Evolutionary conservation across 495 filamentous ascomycete species (phyloP), one percentile per base, ranked within the genome.

Genomic region (Trichodelitschia bisporula): DNA sequence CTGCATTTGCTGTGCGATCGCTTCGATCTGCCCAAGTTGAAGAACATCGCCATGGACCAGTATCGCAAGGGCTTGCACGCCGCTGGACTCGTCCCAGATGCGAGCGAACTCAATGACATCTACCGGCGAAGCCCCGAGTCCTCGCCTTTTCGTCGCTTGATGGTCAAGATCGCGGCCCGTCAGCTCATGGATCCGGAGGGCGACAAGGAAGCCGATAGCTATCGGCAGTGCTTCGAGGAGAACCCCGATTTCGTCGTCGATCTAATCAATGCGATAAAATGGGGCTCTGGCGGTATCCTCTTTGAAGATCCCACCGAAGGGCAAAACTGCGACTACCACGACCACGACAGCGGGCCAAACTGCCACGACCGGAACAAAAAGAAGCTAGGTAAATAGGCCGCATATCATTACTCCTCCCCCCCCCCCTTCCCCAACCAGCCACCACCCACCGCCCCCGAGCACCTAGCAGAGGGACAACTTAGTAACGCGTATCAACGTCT

Each of bases 101-200:
- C 57, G 6, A 55, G 56, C 21, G 57, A 61, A 41, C 57, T 61
- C 36, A 26, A 38, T 9, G 46, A 29, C 15, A 29, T 29, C 15
- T 6, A 8, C 10, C 5, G 6, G 6, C 8, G 4, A 4, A 15
- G 8, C 15, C 21, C 21, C 6, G 6, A 6, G 21, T 6, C 39
- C 2, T 53, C 46, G 10, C 52, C 55, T 0, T 59, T 58, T 29
- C 44, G 57, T 15, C 42, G 45, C 31, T 44, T 61, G 21, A 54
- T 61, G 44, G 55, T 50, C 17, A 42, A 44, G 34, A 61, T 61
- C 26, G 57, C 57, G 12, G 57, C 57, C 6, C 39, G 57, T 8
- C 57, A 61, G 44, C 56, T 59, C 27, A 61, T 61, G 57, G 57
- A 58, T 31, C 57, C 57, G 0, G 57, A 55, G 8, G 48, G 40